These are phyloP conservation scores for Luffa aegyptiaca DNA, from an alignment of 306 rosid genomes.

Conservation along the genomic window DNA sequence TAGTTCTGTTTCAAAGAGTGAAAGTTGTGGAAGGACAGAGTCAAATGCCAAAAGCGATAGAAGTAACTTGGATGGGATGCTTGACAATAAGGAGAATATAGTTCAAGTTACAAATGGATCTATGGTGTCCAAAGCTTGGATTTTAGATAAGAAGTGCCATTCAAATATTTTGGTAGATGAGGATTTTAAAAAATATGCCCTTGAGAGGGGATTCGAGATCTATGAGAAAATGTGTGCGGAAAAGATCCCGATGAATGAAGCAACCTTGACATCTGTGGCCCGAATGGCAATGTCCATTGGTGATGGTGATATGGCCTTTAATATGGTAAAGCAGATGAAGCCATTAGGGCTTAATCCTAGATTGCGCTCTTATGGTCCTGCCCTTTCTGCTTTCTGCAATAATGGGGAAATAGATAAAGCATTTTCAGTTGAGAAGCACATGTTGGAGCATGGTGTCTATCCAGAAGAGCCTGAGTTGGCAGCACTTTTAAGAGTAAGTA, in stretches of 20 bases:
- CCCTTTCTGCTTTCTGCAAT: conserved; percentile 54
- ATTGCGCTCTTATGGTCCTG: conserved; percentile 80
- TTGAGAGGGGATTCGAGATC: conserved; percentile 61
- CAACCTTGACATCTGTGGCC: conserved; percentile 87
- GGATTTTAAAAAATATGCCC: conserved; percentile 60
- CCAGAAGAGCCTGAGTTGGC: conserved; percentile 90
- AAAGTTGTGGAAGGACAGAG: conserved; percentile 14
- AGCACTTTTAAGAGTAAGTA: conserved; percentile 58
- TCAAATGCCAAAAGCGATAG: conserved; percentile 5
- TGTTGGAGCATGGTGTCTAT: conserved; percentile 70
- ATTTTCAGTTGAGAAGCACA: conserved; percentile 72
- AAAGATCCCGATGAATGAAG: conserved; percentile 67
- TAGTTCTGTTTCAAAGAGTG: not conserved
- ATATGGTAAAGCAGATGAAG: conserved; percentile 84
- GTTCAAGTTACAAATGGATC: conserved; percentile 1
- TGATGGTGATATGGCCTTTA: conserved; percentile 81
- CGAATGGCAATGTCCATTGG: conserved; percentile 92
- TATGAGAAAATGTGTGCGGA: conserved; percentile 54
- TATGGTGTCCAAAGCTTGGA: not conserved
- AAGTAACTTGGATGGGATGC: not conserved
- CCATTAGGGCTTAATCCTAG: conserved; percentile 62
- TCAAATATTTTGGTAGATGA: conserved; percentile 40
- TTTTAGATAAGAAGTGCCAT: conserved; percentile 5
- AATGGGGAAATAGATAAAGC: conserved; percentile 67
- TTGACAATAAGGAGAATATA: conserved; percentile 3